These are phyloP conservation scores for Nemania bipapillata DNA, from an alignment of 2,329 filamentous ascomycete genomes.

Conservation along the genomic window DNA sequence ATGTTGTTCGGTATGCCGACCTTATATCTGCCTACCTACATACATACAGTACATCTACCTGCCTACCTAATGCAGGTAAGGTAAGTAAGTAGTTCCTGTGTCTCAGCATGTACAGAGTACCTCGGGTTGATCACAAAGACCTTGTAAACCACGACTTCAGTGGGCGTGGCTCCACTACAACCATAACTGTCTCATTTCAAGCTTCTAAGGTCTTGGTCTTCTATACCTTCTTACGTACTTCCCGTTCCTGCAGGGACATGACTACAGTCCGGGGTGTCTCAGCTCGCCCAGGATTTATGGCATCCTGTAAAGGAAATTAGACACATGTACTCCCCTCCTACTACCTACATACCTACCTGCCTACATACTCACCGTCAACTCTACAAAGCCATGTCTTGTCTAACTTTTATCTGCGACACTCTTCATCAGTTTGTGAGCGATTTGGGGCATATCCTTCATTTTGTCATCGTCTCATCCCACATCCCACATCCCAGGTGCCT, in stretches of 20 bases:
- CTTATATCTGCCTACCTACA: neutral
- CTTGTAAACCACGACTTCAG: neutral
- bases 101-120: neutral
- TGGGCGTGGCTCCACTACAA: constrained; percentile 14
- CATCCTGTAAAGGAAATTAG: neutral
- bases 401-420: neutral
- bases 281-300: constrained; percentile 28
- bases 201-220: constrained; percentile 13
- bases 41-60: too few relatives aligned
- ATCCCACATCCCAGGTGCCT: too few relatives aligned
- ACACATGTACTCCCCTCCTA: neutral
- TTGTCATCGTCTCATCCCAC: neutral
- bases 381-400: neutral
- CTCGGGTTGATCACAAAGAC: neutral
- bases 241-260: constrained; percentile 14
- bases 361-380: constrained; percentile 1
- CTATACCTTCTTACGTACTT: constrained; percentile 1
- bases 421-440: neutral
- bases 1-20: neutral
- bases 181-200: constrained; percentile 10
- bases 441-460: neutral
- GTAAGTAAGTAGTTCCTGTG: too few relatives aligned
- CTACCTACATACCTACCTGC: neutral
- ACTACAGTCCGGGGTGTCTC: constrained; percentile 25
- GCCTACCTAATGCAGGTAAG: too few relatives aligned